Evolutionary conservation across 106 monocot genomes (phyloP).

Genomic region (Apostasia ramifera): DNA sequence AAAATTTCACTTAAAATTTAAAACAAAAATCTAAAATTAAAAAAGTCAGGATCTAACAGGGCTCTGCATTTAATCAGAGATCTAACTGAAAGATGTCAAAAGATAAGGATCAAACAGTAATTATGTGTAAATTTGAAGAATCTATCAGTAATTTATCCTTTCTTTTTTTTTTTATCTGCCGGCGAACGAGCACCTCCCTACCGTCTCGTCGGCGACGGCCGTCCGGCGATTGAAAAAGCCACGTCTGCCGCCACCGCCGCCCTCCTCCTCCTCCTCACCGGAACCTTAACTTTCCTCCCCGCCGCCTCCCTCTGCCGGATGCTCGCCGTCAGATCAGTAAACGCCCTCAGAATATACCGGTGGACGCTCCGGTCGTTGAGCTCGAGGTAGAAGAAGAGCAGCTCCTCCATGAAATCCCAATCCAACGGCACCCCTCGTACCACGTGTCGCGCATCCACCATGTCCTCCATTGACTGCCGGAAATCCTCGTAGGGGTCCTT

Average conservation of each 20-base stretch:
- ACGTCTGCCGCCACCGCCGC: conserved; percentile 5
- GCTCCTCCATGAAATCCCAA: conserved; percentile 90
- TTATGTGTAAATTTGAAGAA: too few species aligned
- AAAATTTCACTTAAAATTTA: too few species aligned
- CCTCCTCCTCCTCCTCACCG: conserved; percentile 5
- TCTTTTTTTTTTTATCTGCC: too few species aligned
- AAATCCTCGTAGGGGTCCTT: conserved; percentile 62
- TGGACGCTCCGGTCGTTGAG: conserved; percentile 76
- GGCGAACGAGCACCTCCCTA: not conserved
- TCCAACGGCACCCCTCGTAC: conserved; percentile 31
- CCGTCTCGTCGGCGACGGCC: not conserved
- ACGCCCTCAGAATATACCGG: conserved; percentile 61
- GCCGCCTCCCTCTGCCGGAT: conserved; percentile 11
- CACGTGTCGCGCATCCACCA: conserved; percentile 34
- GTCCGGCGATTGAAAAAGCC: not conserved
- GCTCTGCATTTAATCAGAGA: too few species aligned
- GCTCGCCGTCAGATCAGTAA: conserved; percentile 48
- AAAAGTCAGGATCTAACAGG: too few species aligned
- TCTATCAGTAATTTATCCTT: too few species aligned
- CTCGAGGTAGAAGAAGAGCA: conserved; percentile 67
- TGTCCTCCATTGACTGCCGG: conserved; percentile 49
- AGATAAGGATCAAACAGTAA: too few species aligned
- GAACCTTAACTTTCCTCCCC: not conserved
- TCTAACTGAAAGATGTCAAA: too few species aligned
- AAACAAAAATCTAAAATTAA: too few species aligned